Conservation (phyloP, 164 flowering plant species). For the Umbellularia californica region DNA sequence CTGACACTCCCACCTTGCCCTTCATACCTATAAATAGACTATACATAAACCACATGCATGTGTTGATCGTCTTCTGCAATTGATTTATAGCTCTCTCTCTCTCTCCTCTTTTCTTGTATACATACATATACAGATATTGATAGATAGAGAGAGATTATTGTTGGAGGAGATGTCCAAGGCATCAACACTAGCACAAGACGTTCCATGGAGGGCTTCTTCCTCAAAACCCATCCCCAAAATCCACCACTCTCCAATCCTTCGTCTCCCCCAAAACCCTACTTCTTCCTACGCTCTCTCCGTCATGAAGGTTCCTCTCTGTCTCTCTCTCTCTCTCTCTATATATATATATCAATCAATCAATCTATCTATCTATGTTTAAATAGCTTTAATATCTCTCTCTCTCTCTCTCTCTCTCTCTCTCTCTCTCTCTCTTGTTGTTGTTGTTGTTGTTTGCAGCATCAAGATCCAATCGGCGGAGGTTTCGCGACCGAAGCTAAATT, state of each 20-base stretch:
- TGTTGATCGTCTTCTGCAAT: no score
- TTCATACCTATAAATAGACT: no score
- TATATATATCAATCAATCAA: neutral
- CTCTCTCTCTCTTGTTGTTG: neutral
- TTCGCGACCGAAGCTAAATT: slow-evolving; percentile 60
- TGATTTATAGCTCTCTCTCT: neutral
- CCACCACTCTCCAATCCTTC: slow-evolving; percentile 66
- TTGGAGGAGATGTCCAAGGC: slow-evolving; percentile 1
- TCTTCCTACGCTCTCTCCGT: slow-evolving; percentile 57
- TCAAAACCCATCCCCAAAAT: slow-evolving; percentile 72
- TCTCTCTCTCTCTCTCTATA: slow-evolving; percentile 7
- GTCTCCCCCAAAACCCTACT: slow-evolving; percentile 46
- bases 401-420: neutral
- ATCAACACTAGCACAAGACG: slow-evolving; percentile 51
- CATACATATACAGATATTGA: neutral
- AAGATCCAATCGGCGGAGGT: slow-evolving; percentile 71
- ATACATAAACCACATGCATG: no score
- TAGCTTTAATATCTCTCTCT: neutral
- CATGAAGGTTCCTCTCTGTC: slow-evolving; percentile 39
- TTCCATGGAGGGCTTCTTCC: slow-evolving; percentile 70
- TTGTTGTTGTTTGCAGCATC: slow-evolving; percentile 39
- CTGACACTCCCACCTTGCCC: no score
- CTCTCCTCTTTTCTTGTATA: neutral
- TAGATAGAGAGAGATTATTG: neutral
- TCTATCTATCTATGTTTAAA: neutral